phyloP scores from a whole-genome alignment of 345 rosid species.

The Hibiscus syriacus region DNA sequence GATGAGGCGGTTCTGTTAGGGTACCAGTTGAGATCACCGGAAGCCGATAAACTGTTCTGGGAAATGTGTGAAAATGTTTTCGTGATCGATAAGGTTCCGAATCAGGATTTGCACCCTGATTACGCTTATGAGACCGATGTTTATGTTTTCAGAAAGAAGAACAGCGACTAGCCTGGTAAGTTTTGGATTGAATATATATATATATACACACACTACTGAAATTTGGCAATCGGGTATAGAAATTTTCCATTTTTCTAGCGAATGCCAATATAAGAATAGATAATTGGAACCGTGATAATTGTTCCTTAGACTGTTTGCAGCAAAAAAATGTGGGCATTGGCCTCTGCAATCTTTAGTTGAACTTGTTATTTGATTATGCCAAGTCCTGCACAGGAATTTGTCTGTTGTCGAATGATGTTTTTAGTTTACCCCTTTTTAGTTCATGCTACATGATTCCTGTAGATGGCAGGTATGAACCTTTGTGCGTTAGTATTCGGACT shows the following conservation, averaged over 20 bases:
- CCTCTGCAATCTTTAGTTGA: not conserved
- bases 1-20: not conserved
- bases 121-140: slow-evolving; percentile 75
- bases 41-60: slow-evolving; percentile 81
- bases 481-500: too few relatives aligned
- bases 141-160: slow-evolving; percentile 63
- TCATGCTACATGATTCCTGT: too few relatives aligned
- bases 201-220: too few relatives aligned
- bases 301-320: not conserved
- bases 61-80: slow-evolving; percentile 58
- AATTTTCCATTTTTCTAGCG: not conserved
- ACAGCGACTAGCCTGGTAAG: slow-evolving; percentile 2
- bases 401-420: too few relatives aligned
- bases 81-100: slow-evolving; percentile 65
- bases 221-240: not conserved
- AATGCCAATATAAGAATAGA: not conserved
- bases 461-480: too few relatives aligned
- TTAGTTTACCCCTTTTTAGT: too few relatives aligned
- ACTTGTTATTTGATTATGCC: not conserved
- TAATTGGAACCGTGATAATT: not conserved
- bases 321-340: not conserved
- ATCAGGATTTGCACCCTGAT: slow-evolving; percentile 76
- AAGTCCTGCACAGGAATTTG: not conserved
- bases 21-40: slow-evolving; percentile 27
- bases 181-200: too few relatives aligned